A percentile compares a stretch with the other conserved stretches of the same genome.
phyloP scores from a whole-genome alignment of 805 yeast genomes.

The Metschnikowia sp. region DNA sequence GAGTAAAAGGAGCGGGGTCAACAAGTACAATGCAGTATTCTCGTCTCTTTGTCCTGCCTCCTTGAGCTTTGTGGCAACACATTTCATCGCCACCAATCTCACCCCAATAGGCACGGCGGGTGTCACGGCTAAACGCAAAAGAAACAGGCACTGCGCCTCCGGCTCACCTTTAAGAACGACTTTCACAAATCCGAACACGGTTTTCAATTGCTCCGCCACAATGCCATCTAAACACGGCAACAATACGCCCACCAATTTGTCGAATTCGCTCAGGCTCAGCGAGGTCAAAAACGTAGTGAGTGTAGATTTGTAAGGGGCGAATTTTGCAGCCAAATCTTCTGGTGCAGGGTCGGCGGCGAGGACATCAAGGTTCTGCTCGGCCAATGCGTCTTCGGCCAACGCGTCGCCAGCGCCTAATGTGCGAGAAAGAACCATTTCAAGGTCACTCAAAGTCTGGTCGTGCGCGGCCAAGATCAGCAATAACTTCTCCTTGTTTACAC shows the following conservation, averaged over 20 bases:
- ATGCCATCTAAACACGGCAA: slow-evolving; percentile 39
- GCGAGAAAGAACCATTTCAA: slow-evolving; percentile 61
- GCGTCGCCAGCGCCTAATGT: slow-evolving; percentile 39
- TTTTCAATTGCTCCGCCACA: slow-evolving; percentile 7
- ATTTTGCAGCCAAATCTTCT: not conserved
- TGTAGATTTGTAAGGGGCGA: slow-evolving; percentile 11
- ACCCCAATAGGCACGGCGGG: slow-evolving; percentile 57
- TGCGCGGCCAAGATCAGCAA: slow-evolving; percentile 16
- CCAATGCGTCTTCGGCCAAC: not conserved
- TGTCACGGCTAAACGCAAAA: slow-evolving; percentile 54
- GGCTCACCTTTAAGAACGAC: slow-evolving; percentile 13
- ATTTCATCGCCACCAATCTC: slow-evolving; percentile 47
- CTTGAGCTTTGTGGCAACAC: slow-evolving; percentile 25
- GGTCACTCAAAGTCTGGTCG: slow-evolving; percentile 26
- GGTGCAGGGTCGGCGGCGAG: slow-evolving; percentile 7
- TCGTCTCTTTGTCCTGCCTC: slow-evolving; percentile 21
- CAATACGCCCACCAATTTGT: slow-evolving; percentile 39
- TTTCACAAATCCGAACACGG: slow-evolving; percentile 6
- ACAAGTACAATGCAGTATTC: slow-evolving; percentile 33
- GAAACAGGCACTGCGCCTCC: slow-evolving; percentile 53
- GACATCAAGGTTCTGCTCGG: slow-evolving; percentile 26
- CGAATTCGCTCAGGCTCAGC: slow-evolving; percentile 39
- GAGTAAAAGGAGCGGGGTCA: slow-evolving; percentile 57
- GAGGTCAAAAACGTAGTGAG: slow-evolving; percentile 34
- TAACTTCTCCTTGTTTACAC: slow-evolving; percentile 22